Evolutionary conservation across 345 rosid genomes (phyloP).

Genomic region (Balakata baccata): DNA sequence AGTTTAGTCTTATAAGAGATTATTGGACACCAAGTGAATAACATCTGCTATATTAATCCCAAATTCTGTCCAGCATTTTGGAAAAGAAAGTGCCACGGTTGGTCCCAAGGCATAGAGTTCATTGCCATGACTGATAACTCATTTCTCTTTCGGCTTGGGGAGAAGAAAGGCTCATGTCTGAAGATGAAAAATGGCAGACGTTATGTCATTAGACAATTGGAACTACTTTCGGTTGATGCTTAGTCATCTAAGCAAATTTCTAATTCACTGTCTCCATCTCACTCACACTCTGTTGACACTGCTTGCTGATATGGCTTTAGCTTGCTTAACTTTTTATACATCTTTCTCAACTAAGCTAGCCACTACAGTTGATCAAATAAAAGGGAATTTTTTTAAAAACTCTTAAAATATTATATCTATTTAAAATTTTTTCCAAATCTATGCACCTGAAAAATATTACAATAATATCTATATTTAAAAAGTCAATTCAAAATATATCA

Average conservation of each 20-base stretch:
- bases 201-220: background rate
- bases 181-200: background rate
- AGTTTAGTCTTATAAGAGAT: background rate
- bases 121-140: background rate
- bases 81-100: background rate
- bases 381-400: no score
- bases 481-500: no score
- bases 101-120: background rate
- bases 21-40: background rate
- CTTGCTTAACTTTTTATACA: slow-evolving; percentile 3
- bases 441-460: no score
- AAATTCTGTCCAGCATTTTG: background rate
- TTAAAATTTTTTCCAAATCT: no score
- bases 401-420: no score
- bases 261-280: background rate
- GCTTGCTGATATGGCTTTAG: background rate
- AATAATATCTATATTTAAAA: no score
- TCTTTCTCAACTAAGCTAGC: background rate
- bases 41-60: background rate
- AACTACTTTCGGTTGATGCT: slow-evolving; percentile 7
- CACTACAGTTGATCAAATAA: no score
- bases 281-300: background rate
- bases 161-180: background rate
- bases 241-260: background rate
- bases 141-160: slow-evolving; percentile 8